Conservation (phyloP, 164 flowering plant genomes). For the Amborella trichopoda region DNA sequence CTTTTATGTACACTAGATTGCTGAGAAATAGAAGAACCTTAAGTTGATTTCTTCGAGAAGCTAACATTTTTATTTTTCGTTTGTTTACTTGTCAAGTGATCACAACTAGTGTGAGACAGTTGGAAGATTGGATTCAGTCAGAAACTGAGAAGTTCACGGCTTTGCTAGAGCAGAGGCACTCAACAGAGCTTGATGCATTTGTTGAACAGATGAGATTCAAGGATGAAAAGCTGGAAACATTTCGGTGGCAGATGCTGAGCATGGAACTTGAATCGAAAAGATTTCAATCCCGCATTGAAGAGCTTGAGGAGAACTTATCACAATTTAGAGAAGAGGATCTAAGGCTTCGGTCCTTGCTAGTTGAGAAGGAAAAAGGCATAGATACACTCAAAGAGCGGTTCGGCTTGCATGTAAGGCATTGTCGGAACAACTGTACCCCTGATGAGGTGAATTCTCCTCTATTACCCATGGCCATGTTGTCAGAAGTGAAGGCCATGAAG, state of each 20-base stretch:
- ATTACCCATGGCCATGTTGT: slow-evolving; percentile 24
- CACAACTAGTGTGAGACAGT: slow-evolving; percentile 26
- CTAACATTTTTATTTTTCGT: not conserved
- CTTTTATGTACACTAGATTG: too few relatives aligned
- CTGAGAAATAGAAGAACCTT: too few relatives aligned
- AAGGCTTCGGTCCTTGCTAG: slow-evolving; percentile 41
- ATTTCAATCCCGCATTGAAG: slow-evolving; percentile 52
- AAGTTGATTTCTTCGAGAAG: not conserved
- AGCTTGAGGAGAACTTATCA: slow-evolving; percentile 31
- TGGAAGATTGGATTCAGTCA: slow-evolving; percentile 37
- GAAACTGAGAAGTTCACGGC: slow-evolving; percentile 46
- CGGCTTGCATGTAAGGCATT: slow-evolving; percentile 11
- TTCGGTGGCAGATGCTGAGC: slow-evolving; percentile 61
- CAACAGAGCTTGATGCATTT: slow-evolving; percentile 64
- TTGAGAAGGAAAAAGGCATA: slow-evolving; percentile 47
- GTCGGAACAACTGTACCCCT: slow-evolving; percentile 13
- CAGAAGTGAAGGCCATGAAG: slow-evolving; percentile 35
- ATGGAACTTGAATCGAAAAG: slow-evolving; percentile 72
- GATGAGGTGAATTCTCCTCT: slow-evolving; percentile 10
- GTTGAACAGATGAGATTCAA: slow-evolving; percentile 66
- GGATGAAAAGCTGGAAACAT: slow-evolving; percentile 74
- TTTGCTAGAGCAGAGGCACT: slow-evolving; percentile 53
- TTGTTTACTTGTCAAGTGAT: slow-evolving; percentile 20
- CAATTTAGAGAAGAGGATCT: slow-evolving; percentile 44
- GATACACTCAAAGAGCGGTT: slow-evolving; percentile 35